Conservation (phyloP, 78 protist genomes). For the Planoprotostelium fungivorum region DNA sequence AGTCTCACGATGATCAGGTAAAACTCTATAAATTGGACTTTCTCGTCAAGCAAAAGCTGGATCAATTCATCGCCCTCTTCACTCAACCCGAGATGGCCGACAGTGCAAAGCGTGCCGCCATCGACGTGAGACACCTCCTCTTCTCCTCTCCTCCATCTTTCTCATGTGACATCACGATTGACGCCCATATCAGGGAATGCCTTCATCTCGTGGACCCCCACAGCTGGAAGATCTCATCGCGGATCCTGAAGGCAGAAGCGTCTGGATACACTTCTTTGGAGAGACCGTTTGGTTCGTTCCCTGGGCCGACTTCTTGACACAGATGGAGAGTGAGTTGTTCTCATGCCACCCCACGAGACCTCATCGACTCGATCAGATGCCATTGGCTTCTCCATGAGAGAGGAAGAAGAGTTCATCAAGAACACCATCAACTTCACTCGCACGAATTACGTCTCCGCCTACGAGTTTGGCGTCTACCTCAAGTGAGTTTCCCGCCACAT, state of each 20-base stretch:
- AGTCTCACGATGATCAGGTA: background rate
- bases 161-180: background rate
- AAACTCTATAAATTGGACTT: background rate
- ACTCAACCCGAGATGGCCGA: background rate
- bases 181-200: background rate
- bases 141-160: background rate
- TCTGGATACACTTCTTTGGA: background rate
- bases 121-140: background rate
- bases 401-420: background rate
- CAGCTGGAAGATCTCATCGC: background rate
- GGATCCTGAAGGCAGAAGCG: background rate
- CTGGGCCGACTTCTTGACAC: background rate
- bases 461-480: background rate
- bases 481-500: background rate
- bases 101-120: background rate
- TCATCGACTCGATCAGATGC: background rate
- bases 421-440: background rate
- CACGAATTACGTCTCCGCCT: background rate
- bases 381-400: background rate
- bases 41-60: background rate
- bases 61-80: background rate
- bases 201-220: background rate
- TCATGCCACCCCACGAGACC: background rate
- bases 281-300: background rate
- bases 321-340: background rate